phyloP scores from a whole-genome alignment of 192 early-diverging fungal species.

The Irineochytrium annulatum region DNA sequence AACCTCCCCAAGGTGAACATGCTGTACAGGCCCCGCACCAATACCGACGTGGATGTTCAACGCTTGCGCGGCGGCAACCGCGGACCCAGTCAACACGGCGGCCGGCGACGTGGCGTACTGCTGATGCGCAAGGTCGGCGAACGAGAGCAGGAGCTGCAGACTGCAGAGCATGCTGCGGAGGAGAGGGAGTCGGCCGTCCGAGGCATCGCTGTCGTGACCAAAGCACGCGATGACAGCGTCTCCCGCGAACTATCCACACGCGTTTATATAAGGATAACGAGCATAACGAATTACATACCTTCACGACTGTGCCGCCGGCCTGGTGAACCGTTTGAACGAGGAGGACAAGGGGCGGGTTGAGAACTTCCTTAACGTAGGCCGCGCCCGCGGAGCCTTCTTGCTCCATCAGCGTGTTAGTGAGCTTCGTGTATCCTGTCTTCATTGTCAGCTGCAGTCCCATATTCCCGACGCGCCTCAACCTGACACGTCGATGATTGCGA shows the following conservation, averaged over 20 bases:
- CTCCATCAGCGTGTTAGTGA: neutral
- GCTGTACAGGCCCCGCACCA: neutral
- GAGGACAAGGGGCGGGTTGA: slow-evolving; percentile 23
- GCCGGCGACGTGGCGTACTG: no score
- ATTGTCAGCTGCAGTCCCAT: neutral
- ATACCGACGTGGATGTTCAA: slow-evolving; percentile 26
- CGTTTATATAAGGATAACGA: no score
- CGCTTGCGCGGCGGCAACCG: neutral
- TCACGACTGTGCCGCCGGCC: slow-evolving; percentile 19
- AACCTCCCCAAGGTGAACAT: slow-evolving; percentile 13
- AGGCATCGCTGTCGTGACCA: neutral
- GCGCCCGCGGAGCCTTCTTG: neutral
- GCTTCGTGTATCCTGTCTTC: neutral
- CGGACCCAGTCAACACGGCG: no score
- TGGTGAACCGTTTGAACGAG: slow-evolving; percentile 20
- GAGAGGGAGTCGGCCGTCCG: neutral
- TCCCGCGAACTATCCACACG: slow-evolving; percentile 22
- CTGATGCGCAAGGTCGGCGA: no score
- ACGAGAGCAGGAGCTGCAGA: no score
- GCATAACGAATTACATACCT: no score
- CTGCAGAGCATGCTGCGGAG: neutral
- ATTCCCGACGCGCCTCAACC: slow-evolving; percentile 7
- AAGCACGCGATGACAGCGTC: slow-evolving; percentile 19
- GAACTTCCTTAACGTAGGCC: slow-evolving; percentile 21
- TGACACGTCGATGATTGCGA: slow-evolving; percentile 27